A percentile compares a stretch with the other conserved stretches of the same genome.
phyloP scores from a whole-genome alignment of 495 filamentous ascomycete species.

The Hypomontagnella submonticulosa region DNA sequence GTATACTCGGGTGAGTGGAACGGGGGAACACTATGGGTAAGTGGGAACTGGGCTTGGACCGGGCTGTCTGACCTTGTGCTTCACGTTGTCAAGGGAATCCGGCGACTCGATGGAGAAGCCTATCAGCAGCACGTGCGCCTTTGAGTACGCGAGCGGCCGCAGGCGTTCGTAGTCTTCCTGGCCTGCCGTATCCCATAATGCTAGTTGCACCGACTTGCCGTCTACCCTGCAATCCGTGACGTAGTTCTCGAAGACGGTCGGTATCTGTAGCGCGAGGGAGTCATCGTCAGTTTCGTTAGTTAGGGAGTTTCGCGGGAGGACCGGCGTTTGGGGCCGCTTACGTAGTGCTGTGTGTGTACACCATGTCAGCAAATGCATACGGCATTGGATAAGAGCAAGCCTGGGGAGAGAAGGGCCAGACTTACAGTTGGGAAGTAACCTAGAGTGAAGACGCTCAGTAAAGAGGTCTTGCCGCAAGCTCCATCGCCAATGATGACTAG shows the following conservation, averaged over 20 bases:
- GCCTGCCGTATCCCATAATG: constrained; percentile 99
- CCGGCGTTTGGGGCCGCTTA: constrained; percentile 55
- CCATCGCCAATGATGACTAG: constrained; percentile 99
- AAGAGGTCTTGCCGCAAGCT: constrained; percentile 97
- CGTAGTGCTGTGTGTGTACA: constrained; percentile 72
- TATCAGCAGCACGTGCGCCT: constrained; percentile 97
- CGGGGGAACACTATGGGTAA: neutral
- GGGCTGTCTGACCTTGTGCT: constrained; percentile 79
- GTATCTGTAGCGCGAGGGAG: constrained; percentile 70
- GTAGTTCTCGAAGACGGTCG: constrained; percentile 99
- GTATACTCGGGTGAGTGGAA: neutral
- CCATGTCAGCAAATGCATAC: constrained; percentile 34
- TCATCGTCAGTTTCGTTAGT: constrained; percentile 37
- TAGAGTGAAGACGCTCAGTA: constrained; percentile 97
- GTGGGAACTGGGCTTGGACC: constrained; percentile 1
- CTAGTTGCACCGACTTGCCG: constrained; percentile 96
- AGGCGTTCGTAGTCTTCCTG: constrained; percentile 98
- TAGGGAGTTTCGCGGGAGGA: constrained; percentile 49
- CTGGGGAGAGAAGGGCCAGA: constrained; percentile 33
- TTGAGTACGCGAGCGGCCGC: constrained; percentile 94
- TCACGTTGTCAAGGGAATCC: constrained; percentile 97
- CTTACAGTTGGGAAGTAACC: constrained; percentile 98
- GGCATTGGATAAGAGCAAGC: constrained; percentile 8
- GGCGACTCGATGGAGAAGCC: constrained; percentile 96
- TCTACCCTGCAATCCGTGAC: constrained; percentile 99